Evolutionary conservation across 1,284 basidiomycete species (phyloP).

Genomic region (Vanrija sp.): DNA sequence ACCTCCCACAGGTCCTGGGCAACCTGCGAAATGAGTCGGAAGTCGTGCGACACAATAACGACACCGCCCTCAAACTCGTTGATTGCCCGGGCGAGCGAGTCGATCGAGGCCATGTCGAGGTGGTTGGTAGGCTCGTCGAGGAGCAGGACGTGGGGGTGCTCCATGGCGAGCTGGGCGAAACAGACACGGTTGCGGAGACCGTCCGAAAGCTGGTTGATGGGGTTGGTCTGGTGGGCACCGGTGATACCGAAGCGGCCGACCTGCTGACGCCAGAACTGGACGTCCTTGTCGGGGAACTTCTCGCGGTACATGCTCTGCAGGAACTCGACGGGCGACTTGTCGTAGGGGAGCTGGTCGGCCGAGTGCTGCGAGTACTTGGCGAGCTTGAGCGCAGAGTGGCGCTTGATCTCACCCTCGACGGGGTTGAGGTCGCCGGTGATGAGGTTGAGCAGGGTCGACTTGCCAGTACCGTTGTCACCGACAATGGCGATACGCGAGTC

Average conservation of each 20-base stretch:
- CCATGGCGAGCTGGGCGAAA: constrained; percentile 68
- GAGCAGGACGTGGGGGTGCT: constrained; percentile 84
- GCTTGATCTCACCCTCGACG: constrained; percentile 75
- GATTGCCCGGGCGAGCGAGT: constrained; percentile 89
- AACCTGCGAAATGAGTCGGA: constrained; percentile 92
- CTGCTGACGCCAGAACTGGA: constrained; percentile 83
- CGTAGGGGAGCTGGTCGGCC: constrained; percentile 96
- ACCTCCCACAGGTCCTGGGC: constrained; percentile 99
- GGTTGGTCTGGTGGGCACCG: constrained; percentile 86
- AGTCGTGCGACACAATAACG: constrained; percentile 95
- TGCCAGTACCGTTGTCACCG: constrained; percentile 96
- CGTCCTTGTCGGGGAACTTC: constrained; percentile 93
- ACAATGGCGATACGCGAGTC: constrained; percentile 76
- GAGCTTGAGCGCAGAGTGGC: constrained; percentile 86
- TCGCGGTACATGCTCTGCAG: constrained; percentile 74
- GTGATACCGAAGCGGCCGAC: constrained; percentile 94
- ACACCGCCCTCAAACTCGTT: constrained; percentile 97
- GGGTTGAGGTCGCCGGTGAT: constrained; percentile 84
- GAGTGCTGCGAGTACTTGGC: constrained; percentile 98
- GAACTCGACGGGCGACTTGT: constrained; percentile 89
- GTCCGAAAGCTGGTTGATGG: constrained; percentile 92
- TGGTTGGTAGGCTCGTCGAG: constrained; percentile 63
- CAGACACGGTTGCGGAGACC: constrained; percentile 81
- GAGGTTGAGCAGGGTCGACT: constrained; percentile 93
- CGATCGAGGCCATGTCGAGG: constrained; percentile 71